A percentile compares a stretch with the other conserved stretches of the same genome.
Conservation (phyloP, 192 early-diverging fungal genomes). For the Gigaspora rosea region DNA sequence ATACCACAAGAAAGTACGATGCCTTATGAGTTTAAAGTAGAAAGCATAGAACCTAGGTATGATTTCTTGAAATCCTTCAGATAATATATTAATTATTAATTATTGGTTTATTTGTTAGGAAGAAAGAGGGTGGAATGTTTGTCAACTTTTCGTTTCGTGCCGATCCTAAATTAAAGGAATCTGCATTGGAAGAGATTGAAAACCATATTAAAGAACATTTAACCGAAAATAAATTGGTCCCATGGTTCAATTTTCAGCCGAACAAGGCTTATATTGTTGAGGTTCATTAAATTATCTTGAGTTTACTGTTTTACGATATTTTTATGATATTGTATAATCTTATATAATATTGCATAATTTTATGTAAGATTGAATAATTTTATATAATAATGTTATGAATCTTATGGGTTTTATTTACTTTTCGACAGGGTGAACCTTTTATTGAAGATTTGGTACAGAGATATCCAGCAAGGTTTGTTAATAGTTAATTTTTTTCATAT, state of each 20-base stretch:
- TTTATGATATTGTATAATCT: background rate
- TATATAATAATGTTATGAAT: background rate
- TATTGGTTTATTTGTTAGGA: slow-evolving; percentile 26
- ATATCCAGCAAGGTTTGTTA: slow-evolving; percentile 45
- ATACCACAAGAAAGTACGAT: slow-evolving; percentile 49
- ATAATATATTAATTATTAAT: background rate
- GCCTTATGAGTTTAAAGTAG: slow-evolving; percentile 52
- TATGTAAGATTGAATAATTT: background rate
- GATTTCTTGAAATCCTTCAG: background rate
- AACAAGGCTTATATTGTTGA: slow-evolving; percentile 68
- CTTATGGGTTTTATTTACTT: slow-evolving; percentile 2
- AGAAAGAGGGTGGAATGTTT: slow-evolving; percentile 57
- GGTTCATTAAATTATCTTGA: background rate
- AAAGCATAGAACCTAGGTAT: slow-evolving; percentile 54
- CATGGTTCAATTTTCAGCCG: slow-evolving; percentile 68
- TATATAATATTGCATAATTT: background rate
- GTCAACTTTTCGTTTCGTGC: slow-evolving; percentile 51
- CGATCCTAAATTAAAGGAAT: slow-evolving; percentile 34
- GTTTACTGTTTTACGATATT: background rate
- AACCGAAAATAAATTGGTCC: slow-evolving; percentile 52
- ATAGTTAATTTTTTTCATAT: background rate
- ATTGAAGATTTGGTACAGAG: slow-evolving; percentile 68
- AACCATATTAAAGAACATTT: slow-evolving; percentile 54
- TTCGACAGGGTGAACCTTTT: slow-evolving; percentile 60
- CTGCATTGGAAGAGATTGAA: slow-evolving; percentile 48